Conservation (phyloP, 345 rosid genomes). For the Boechera divaricarpa region DNA sequence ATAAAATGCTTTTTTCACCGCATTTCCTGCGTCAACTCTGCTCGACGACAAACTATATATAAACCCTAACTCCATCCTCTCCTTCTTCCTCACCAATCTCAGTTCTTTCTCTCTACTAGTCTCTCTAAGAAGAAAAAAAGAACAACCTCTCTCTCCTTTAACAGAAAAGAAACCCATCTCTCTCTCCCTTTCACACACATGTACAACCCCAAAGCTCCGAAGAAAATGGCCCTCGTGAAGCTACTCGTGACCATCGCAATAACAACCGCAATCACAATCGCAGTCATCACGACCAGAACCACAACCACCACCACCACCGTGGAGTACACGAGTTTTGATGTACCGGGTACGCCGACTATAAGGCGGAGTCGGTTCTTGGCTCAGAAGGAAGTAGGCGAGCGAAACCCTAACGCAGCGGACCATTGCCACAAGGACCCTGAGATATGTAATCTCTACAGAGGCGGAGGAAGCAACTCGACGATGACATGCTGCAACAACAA, state of each 20-base stretch:
- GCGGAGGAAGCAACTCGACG: constrained; percentile 45
- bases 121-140: not conserved
- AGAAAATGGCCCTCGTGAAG: constrained; percentile 22
- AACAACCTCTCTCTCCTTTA: not conserved
- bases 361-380: constrained; percentile 65
- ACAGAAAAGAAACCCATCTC: too few species aligned
- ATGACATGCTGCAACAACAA: constrained; percentile 73
- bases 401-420: constrained; percentile 61
- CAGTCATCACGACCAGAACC: constrained; percentile 10
- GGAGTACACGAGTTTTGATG: not conserved
- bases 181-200: not conserved
- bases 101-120: not conserved
- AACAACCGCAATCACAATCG: constrained; percentile 16
- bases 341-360: not conserved
- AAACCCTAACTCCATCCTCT: not conserved
- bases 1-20: not conserved
- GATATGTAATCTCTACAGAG: constrained; percentile 48
- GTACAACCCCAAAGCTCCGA: not conserved
- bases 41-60: constrained; percentile 1
- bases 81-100: not conserved
- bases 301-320: not conserved
- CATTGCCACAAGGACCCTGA: constrained; percentile 61
- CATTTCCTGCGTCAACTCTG: not conserved
- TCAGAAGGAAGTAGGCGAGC: constrained; percentile 26
- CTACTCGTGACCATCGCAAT: constrained; percentile 16